These are phyloP conservation scores for Cryphonectria parasitica DNA, from an alignment of 2,329 filamentous ascomycete genomes.

Conservation along the genomic window DNA sequence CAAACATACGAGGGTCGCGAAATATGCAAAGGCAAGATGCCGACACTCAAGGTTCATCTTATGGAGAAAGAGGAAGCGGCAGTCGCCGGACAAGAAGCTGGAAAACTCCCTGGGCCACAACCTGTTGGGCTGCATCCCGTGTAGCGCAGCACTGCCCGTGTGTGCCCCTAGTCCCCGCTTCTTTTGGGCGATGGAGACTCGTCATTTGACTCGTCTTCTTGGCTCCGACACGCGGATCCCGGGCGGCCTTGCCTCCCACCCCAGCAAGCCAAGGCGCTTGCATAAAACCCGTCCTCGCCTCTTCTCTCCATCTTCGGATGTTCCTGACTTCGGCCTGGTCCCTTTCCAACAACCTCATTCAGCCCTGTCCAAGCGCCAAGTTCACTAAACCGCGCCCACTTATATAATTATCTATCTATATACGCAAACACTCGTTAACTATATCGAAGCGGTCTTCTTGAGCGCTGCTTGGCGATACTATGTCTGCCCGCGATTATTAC, in stretches of 20 bases:
- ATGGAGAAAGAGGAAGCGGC: neutral
- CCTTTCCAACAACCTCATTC: constrained; percentile 18
- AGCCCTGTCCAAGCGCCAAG: constrained; percentile 21
- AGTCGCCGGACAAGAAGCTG: neutral
- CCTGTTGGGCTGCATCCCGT: neutral
- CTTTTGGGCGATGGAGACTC: neutral
- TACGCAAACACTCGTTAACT: neutral
- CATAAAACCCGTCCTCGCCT: constrained; percentile 18
- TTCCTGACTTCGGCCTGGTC: neutral
- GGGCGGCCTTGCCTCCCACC: neutral
- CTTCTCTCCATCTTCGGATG: neutral
- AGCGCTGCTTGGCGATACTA: constrained; percentile 29
- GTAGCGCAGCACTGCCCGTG: neutral
- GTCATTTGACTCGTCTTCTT: constrained; percentile 14
- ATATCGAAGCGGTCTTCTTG: neutral
- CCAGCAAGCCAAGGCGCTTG: constrained; percentile 8
- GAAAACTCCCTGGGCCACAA: neutral
- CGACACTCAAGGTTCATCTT: neutral
- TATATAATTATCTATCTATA: constrained; percentile 1
- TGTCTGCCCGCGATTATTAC: constrained; percentile 45
- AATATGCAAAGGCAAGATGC: neutral
- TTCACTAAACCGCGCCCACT: constrained; percentile 10
- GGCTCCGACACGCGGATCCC: constrained; percentile 18
- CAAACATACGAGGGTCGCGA: neutral
- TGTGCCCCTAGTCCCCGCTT: constrained; percentile 2